Evolutionary conservation across 2,329 filamentous ascomycete species (phyloP), one percentile per base, ranked within the genome.

Genomic region (Ceratocystis cubensis): DNA sequence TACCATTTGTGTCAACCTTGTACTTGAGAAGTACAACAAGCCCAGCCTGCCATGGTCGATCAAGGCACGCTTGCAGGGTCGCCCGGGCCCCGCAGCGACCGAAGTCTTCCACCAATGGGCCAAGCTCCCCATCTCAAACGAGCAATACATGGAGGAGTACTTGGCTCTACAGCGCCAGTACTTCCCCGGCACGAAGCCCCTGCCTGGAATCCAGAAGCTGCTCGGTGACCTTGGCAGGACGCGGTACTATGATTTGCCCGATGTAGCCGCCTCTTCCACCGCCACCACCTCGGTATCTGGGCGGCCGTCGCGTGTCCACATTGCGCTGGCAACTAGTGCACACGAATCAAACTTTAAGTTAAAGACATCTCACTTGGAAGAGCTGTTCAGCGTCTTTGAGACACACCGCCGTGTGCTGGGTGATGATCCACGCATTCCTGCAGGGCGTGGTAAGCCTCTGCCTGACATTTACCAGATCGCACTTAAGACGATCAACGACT

Each of bases 401-500:
- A 74, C 79, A 1, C 76, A 86, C n/a, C 84, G 89, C 67, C 84
- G 86, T 61, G 87, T 99, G 0, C 78, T 96, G 0, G 94, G 94
- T 10, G 94, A 99, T 73, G 93, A 99, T 74, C 73, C 79, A 5
- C 82, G 94, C 63, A 89, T 99, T 70, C 78, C 82, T 0, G 76
- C 81, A 2, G 93, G 93, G 0, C 80, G 91, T n/a, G 94, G 94
- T 13, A 99, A 99, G 77, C 94, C 94, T 0, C 82, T 93, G 41
- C 94, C 93, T 0, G 93, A 99, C 76, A 99, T 99, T 71, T 97
- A 96, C 76, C 78, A 95, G 7, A 80, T 97, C 0, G 93, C 94
- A 0, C 79, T 99, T 66, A 80, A 88, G 75, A 89, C 86, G 2
- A 87, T 99, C 74, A 99, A 99, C 76, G 83, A 84, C 56, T 84